Base-by-base conservation (phyloP, 345 rosid genomes). In the Lenwebbia sp. region DNA sequence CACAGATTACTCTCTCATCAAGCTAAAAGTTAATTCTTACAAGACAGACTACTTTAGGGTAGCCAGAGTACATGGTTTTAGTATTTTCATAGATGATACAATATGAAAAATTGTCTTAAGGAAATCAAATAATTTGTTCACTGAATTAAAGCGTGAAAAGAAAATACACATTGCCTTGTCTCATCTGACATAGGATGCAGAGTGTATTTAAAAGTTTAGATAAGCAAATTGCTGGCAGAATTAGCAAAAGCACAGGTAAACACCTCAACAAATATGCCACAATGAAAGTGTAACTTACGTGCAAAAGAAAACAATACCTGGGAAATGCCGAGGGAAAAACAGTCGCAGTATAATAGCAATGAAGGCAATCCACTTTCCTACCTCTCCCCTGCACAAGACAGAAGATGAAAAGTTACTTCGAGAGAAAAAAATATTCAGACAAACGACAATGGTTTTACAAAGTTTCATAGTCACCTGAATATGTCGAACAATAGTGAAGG, bases 311-410 rank as follows among this genome's bases (percentile, higher is more conserved):
- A 41, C 51, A 22, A 83, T 88, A 95, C 99, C 95, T 86, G 99
- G 99, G 88, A 96, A 94, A 10, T 92, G 91, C 57, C 94, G 91
- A 28, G 98, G 99, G 86, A 90, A 92, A 94, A 97, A 95, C 33
- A 97, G 96, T 84, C 96, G 88, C 47, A 96, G 87, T 52, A 95
- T 93, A 54, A 97, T 88, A 1, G 98, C 94, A 28, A 97, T 84
- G 87, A 97, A 91, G 81, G 99, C 99, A 86, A 97, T 91, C 99
- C 99, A 97, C 89, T 88, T 92, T 52, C 99, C 99, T n/a, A 96
- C 89, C 74, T 96, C 97, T 87, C 99, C 99, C 54, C 99, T 97
- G 90, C 84, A 56, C n/a, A 40, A 55, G 49, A 84, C 88, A 10
- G 50, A 28, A 78, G 40, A 83, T 84, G 22, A 26, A n/a, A 50